Conservation (phyloP, 371 early-diverging fungal species). For the Mucor circinelloides region DNA sequence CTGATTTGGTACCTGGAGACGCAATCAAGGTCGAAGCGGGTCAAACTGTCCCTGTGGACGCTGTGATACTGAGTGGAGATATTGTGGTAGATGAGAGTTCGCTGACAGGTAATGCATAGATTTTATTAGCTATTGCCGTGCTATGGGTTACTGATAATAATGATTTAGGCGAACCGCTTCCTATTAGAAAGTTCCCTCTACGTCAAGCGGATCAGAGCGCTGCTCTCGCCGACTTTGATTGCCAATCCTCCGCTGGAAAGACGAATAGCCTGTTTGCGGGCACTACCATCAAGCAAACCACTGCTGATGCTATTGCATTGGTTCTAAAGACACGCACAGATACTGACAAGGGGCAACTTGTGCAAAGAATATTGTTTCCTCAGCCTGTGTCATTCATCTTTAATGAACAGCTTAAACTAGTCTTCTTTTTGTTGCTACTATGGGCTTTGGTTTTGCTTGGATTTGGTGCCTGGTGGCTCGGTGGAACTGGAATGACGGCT, state of each 20-base stretch:
- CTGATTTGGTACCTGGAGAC: constrained; percentile 71
- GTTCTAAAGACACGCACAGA: constrained; percentile 77
- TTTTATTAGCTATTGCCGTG: too few relatives aligned
- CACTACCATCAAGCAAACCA: constrained; percentile 38
- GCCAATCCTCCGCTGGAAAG: constrained; percentile 27
- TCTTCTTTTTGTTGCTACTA: constrained; percentile 57
- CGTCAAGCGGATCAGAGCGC: constrained; percentile 4
- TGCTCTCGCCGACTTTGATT: constrained; percentile 4
- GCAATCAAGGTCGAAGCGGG: constrained; percentile 46
- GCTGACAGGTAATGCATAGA: constrained; percentile 59
- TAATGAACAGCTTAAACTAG: constrained; percentile 72
- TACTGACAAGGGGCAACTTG: constrained; percentile 80
- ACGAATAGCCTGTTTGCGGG: constrained; percentile 42
- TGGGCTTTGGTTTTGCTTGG: constrained; percentile 64
- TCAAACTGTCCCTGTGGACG: constrained; percentile 64
- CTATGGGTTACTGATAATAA: not conserved
- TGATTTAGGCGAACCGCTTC: constrained; percentile 50
- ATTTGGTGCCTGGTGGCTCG: constrained; percentile 61
- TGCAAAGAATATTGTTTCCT: constrained; percentile 81
- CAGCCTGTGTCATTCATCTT: constrained; percentile 72
- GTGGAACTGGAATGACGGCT: constrained; percentile 51
- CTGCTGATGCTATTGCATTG: constrained; percentile 33
- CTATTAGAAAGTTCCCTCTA: constrained; percentile 53
- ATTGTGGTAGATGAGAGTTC: constrained; percentile 71
- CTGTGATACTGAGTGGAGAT: constrained; percentile 64